Evolutionary conservation across 768 basidiomycete genomes (phyloP), one percentile per base, ranked within the genome.

Genomic region (Trametes cubensis): DNA sequence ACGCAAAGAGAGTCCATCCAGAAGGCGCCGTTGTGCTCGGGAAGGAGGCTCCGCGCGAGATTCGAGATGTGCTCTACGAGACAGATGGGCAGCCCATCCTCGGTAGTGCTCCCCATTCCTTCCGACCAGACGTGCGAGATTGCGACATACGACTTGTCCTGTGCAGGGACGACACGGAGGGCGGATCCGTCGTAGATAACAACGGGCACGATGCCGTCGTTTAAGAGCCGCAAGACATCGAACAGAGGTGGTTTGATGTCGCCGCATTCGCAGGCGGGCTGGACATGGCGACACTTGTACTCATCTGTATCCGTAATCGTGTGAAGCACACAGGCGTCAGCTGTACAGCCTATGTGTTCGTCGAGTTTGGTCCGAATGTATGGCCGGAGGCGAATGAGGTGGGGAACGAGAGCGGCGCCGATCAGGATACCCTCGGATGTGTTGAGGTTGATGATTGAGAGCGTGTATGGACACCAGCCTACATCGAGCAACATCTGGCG

Each of bases 1-100:
- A 66, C 46, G 44, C 65, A 66, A 25, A 66, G 57, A 15, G 55
- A 52, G 26, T 66, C 65, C 30, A 61, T 41, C 65, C 65, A 66
- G n/a, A 66, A 58, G 15, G 61, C 56, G 23, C 53, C 53, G 39
- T 39, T 11, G 2, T 52, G 18, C 14, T 54, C 39, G 14, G 40
- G 53, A 18, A 41, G 38, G 5, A 54, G 38, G 20, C 17, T 7
- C 11, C 25, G 5, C 11, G 40, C 39, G 6, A 54, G 30, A 8
- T 15, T 23, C 3, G 53, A 17, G 4, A 54, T 17, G 25, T 25
- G 38, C 38, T 26, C 17, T 2, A 54, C n/a, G 8, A 23, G 17
- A 14, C 53, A 54, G 14, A 21, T 42, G 0, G 53, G 53, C 10
- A 54, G 39, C 6, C 53, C 53, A 1, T 42, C 1, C 21, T 54